Percentiles rank a stretch among this genome's conserved stretches.
These are phyloP conservation scores for Aspergillus saccharolyticus DNA, from an alignment of 495 filamentous ascomycete genomes.

Conservation along the genomic window DNA sequence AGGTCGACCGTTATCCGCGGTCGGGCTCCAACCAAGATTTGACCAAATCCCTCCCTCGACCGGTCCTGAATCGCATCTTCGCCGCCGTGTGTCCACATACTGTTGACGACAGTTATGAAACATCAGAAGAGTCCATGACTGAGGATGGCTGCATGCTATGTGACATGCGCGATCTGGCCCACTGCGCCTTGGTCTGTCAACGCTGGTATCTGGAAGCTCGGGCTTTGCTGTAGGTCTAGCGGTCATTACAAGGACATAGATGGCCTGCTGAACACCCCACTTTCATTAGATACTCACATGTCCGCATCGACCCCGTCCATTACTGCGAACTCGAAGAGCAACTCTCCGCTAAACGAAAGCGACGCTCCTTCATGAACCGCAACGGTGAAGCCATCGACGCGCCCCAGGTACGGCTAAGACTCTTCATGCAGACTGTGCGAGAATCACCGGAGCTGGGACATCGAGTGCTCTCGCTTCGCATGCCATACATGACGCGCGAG, in stretches of 20 bases:
- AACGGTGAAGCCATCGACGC: conserved; percentile 76
- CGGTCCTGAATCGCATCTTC: conserved; percentile 70
- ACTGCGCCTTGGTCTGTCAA: conserved; percentile 66
- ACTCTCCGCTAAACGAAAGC: conserved; percentile 70
- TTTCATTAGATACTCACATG: conserved; percentile 66
- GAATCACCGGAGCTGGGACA: conserved; percentile 62
- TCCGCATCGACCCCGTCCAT: conserved; percentile 91
- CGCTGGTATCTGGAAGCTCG: conserved; percentile 60
- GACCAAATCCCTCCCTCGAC: conserved; percentile 51
- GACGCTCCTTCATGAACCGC: conserved; percentile 66
- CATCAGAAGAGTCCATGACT: conserved; percentile 74
- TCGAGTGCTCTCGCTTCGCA: conserved; percentile 72
- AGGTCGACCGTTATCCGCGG: conserved; percentile 12
- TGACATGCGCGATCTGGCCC: conserved; percentile 85
- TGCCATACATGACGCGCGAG: conserved; percentile 95
- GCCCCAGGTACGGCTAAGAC: conserved; percentile 64
- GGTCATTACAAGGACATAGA: no score
- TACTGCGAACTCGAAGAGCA: conserved; percentile 85
- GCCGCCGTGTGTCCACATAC: conserved; percentile 78
- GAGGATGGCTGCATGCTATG: conserved; percentile 93
- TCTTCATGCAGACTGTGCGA: conserved; percentile 76
- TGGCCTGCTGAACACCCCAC: background rate
- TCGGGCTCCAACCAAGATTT: conserved; percentile 34
- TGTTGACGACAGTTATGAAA: conserved; percentile 67
- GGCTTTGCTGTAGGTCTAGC: conserved; percentile 46